Conservation (phyloP, 495 filamentous ascomycete species). For the Aspergillus diversus region DNA sequence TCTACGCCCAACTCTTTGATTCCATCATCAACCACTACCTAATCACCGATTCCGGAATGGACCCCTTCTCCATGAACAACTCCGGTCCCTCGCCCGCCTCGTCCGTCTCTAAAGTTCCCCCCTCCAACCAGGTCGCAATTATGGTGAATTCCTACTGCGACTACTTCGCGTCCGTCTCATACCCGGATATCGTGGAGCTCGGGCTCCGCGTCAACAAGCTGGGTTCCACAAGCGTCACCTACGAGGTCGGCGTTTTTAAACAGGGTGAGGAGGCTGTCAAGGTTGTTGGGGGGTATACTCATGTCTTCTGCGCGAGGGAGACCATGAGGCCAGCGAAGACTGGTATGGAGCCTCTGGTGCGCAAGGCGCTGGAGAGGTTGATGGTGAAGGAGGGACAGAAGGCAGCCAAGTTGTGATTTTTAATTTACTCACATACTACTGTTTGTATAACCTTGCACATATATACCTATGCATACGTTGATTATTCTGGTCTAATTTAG, state of each 20-base stretch:
- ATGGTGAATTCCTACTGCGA: slow-evolving; percentile 83
- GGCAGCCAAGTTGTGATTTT: slow-evolving; percentile 31
- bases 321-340: slow-evolving; percentile 62
- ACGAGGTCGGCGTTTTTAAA: slow-evolving; percentile 89
- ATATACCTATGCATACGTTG: neutral
- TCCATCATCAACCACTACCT: slow-evolving; percentile 90
- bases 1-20: slow-evolving; percentile 84
- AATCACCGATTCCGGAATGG: slow-evolving; percentile 74
- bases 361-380: slow-evolving; percentile 51
- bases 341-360: slow-evolving; percentile 52
- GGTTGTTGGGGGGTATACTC: slow-evolving; percentile 84
- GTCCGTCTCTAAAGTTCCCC: neutral
- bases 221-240: slow-evolving; percentile 86
- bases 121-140: slow-evolving; percentile 64
- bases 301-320: slow-evolving; percentile 83
- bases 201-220: slow-evolving; percentile 82
- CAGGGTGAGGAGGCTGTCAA: slow-evolving; percentile 72
- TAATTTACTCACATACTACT: neutral
- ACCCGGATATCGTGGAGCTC: slow-evolving; percentile 80
- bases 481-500: neutral
- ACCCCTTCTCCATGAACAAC: slow-evolving; percentile 61
- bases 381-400: slow-evolving; percentile 30
- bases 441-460: neutral
- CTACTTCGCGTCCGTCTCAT: slow-evolving; percentile 83
- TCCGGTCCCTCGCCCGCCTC: neutral